Conservation (phyloP, 768 basidiomycete species). For the Lentinula lateritia region DNA sequence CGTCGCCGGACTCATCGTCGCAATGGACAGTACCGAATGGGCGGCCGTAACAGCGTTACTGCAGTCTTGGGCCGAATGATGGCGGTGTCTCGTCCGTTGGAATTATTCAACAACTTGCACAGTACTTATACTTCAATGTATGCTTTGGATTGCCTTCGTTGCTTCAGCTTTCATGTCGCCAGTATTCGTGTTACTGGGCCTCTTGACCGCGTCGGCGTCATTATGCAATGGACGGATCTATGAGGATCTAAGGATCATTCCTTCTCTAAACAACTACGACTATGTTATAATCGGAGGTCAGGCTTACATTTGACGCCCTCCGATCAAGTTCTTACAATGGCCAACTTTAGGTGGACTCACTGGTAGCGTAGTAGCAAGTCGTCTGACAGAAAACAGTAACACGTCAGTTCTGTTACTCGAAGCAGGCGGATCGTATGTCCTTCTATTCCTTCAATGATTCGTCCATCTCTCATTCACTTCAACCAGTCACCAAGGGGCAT, state of each 20-base stretch:
- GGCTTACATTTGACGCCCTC: neutral
- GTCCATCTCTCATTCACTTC: neutral
- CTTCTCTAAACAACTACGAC: neutral
- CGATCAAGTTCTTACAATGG: too few species aligned
- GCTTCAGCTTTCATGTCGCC: neutral
- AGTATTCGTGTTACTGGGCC: neutral
- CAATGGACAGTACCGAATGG: neutral
- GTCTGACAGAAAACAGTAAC: slow-evolving; percentile 7
- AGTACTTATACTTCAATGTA: neutral
- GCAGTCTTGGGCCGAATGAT: neutral
- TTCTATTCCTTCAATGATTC: neutral
- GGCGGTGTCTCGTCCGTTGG: neutral
- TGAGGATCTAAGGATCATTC: neutral
- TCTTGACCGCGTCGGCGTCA: neutral
- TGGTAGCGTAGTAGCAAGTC: slow-evolving; percentile 17
- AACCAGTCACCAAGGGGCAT: neutral
- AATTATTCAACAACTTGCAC: neutral
- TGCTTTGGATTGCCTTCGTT: neutral
- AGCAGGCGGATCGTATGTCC: slow-evolving; percentile 4
- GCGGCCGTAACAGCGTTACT: neutral
- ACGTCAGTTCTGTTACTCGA: slow-evolving; percentile 24
- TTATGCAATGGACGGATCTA: neutral
- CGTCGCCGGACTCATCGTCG: too few species aligned
- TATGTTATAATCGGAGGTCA: neutral
- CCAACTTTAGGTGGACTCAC: neutral